Base-by-base conservation (phyloP, 805 yeast species). In the baker's yeast (Saccharomyces cerevisiae) region DNA sequence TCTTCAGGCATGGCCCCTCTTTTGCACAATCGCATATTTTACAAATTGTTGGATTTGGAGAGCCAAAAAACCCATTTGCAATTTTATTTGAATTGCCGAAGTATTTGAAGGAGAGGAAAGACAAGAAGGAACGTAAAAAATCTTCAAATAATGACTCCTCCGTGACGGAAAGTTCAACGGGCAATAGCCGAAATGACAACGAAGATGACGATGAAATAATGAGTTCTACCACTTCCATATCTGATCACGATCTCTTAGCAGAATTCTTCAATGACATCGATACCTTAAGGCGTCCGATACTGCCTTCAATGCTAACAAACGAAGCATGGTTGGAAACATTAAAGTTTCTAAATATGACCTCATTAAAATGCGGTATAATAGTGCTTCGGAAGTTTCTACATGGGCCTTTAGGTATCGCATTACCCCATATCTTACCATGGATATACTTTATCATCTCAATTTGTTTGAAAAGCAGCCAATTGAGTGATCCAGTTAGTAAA, bases 391-490 rank as follows among this genome's bases (percentile, higher is more conserved):
- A 83, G 55, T 87, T 85, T 63, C 68, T 85, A 41, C 74, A 76
- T 55, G 92, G 94, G 0, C 94, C 96, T 2, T 55, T 74, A 46
- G 75, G 80, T 47, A 81, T 84, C 55, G 82, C 88, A 1, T 76
- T 86, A 3, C 84, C 91, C 11, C 95, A 88, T 73, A 75, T 84
- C 2, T 75, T 87, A 48, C 85, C 89, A 1, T 87, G 92, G 89
- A 69, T 86, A 6, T 86, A 88, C 63, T 89, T 86, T 61, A 69
- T 88, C 24, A 72, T 83, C 11, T 76, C 92, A 0, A 71, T 85
- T 29, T 85, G 87, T 2, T 77, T 81, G 55, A 82, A 85, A 6
- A 66, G 77, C 5, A 71, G 74, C 41, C 69, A 69, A 47, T 50
- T 64, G 47, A 49, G 57, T 14, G 60, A 59, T 53, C 52, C 52